Percentiles rank a stretch among this genome's conserved stretches.
Evolutionary conservation across 495 filamentous ascomycete genomes (phyloP).

Genomic region (Penicillium cataractarum): DNA sequence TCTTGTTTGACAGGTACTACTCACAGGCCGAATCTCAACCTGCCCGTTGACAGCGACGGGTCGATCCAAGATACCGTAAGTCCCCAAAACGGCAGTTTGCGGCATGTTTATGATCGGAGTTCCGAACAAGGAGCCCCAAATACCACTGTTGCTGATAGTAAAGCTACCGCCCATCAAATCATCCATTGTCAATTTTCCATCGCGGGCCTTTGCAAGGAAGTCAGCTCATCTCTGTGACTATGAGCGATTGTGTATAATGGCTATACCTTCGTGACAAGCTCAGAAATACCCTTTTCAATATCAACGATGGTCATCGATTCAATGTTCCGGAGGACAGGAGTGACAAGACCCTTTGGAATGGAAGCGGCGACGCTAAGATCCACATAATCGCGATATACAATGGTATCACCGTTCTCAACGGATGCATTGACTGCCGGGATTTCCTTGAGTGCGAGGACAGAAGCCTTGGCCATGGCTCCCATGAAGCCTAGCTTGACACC

Average conservation of each 20-base stretch:
- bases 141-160: not conserved
- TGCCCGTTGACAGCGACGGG: not conserved
- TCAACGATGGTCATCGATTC: conserved; percentile 76
- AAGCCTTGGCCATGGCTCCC: conserved; percentile 75
- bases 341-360: conserved; percentile 91
- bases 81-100: not conserved
- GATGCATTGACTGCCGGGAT: conserved; percentile 86
- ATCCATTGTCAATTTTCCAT: not conserved
- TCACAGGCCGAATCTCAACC: not conserved
- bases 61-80: not conserved
- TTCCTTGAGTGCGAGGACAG: conserved; percentile 59
- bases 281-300: conserved; percentile 83
- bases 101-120: not conserved
- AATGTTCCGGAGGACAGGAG: conserved; percentile 84
- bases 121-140: not conserved
- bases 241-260: not conserved
- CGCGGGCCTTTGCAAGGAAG: not conserved
- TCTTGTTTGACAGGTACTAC: not conserved
- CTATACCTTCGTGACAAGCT: conserved; percentile 26
- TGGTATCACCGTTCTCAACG: conserved; percentile 89
- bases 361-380: conserved; percentile 91
- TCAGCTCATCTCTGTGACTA: not conserved
- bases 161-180: not conserved
- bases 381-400: conserved; percentile 90
- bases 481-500: conserved; percentile 93